Percentiles rank a stretch among this genome's conserved stretches.
These are phyloP conservation scores for Leccinum fallax DNA, from an alignment of 1,284 basidiomycete species.

Conservation along the genomic window DNA sequence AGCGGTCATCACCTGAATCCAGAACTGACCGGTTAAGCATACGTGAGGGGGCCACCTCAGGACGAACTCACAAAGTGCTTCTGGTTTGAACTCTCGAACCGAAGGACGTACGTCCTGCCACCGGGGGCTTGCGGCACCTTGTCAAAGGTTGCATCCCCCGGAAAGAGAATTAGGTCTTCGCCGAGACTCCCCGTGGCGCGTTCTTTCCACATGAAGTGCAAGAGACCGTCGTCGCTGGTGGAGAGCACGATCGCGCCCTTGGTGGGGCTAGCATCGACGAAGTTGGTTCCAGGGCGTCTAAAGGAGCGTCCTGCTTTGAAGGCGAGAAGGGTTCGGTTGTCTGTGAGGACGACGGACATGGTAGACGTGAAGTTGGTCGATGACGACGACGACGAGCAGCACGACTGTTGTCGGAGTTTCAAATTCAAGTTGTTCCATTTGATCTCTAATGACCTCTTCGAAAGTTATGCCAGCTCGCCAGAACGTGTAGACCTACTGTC, in stretches of 20 bases:
- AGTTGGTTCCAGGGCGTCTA: conserved; percentile 63
- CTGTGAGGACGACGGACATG: conserved; percentile 35
- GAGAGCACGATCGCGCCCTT: conserved; percentile 73
- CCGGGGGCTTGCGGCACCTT: conserved; percentile 61
- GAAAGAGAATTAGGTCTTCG: conserved; percentile 81
- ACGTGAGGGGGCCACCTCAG: not conserved
- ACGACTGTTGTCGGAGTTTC: not conserved
- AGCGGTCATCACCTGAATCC: conserved; percentile 67
- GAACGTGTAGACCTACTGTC: no score
- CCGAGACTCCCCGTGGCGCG: conserved; percentile 57
- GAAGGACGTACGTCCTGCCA: conserved; percentile 76
- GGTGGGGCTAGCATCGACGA: conserved; percentile 62
- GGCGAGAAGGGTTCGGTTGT: conserved; percentile 52
- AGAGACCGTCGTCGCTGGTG: conserved; percentile 69
- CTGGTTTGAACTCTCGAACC: conserved; percentile 79
- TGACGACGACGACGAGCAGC: not conserved
- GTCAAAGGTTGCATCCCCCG: conserved; percentile 74
- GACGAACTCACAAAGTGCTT: conserved; percentile 70
- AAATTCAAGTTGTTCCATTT: not conserved
- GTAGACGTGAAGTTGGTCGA: not conserved
- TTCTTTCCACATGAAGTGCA: conserved; percentile 81
- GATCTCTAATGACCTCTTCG: no score
- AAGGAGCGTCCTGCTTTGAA: conserved; percentile 83
- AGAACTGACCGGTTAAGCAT: conserved; percentile 54
- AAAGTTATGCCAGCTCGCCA: not conserved